Base-by-base conservation (phyloP, 495 filamentous ascomycete genomes). In the Penicillium canariense region DNA sequence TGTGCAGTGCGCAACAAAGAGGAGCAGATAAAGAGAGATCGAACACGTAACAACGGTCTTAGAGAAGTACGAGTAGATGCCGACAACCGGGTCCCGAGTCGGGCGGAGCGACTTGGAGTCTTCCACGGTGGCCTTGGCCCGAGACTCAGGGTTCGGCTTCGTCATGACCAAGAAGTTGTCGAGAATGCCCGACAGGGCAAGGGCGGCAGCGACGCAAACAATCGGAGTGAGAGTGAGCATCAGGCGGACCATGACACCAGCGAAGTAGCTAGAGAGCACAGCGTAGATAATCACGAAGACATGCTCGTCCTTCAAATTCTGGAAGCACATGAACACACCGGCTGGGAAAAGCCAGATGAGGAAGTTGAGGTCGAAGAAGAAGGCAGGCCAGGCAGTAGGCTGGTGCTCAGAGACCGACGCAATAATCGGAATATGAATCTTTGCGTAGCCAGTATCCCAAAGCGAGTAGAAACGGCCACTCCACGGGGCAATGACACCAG, bases 371-470 rank as follows among this genome's bases (percentile, higher is more conserved):
- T 99, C 95, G 70, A 99, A 99, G 77, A 97, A 99, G 83, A 97
- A 99, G 30, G 95, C 91, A 7, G 95, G 95, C 95, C 95, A 99
- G n/a, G 95, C 95, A 23, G 95, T 99, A 11, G 95, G 95, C 71
- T 99, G 95, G 80, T 99, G 95, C 71, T 99, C 95, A 7, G 95
- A 99, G 25, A 99, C 95, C 3, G 94, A 97, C 22, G 95, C 95
- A 72, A 99, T 99, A 66, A 99, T 99, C 30, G 95, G 95, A 68
- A 99, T 99, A 62, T 99, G 95, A 55, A 97, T 95, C 77, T 99
- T 99, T 61, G 95, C 95, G 68, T 99, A 99, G 60, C 89, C 90
- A 9, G 95, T 99, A 72, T 99, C 95, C 92, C 92, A 99, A 30
- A 99, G 83, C 0, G 95, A 99, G 75, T 99, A 99, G 80, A 99